phyloP scores from a whole-genome alignment of 371 early-diverging fungal species.

The Basidiobolus meristosporus region DNA sequence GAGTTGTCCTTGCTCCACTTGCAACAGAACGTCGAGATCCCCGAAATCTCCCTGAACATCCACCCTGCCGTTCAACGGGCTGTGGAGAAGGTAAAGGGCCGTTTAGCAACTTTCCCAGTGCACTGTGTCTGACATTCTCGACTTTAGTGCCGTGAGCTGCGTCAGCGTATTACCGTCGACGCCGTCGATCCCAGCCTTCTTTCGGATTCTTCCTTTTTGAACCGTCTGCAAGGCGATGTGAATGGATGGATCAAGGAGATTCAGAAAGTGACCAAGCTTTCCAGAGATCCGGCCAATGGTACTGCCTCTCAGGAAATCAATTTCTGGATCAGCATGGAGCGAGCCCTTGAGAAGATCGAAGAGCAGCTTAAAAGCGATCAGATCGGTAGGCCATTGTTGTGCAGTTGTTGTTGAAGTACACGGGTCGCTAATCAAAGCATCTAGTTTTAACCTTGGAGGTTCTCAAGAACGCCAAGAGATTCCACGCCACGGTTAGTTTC shows the following conservation, averaged over 20 bases:
- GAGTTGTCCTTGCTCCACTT: conserved; percentile 85
- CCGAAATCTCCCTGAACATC: conserved; percentile 71
- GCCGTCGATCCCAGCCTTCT: conserved; percentile 41
- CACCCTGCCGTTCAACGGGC: conserved; percentile 69
- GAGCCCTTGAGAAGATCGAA: conserved; percentile 80
- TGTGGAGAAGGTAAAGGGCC: conserved; percentile 35
- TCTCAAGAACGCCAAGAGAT: conserved; percentile 91
- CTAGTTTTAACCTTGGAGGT: conserved; percentile 78
- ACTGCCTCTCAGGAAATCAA: conserved; percentile 94
- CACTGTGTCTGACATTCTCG: too few relatives aligned
- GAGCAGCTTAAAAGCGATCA: conserved; percentile 85
- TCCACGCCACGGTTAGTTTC: conserved; percentile 94
- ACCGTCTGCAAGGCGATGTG: conserved; percentile 85
- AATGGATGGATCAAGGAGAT: conserved; percentile 98
- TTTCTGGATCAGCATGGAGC: conserved; percentile 96
- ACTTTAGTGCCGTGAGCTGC: conserved; percentile 32
- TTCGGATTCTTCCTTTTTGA: conserved; percentile 71
- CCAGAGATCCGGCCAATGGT: conserved; percentile 81
- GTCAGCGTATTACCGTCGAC: conserved; percentile 46
- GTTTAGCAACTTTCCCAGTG: too few relatives aligned
- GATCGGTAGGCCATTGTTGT: conserved; percentile 26
- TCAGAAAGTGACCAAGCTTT: conserved; percentile 90
- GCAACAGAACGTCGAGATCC: conserved; percentile 96
- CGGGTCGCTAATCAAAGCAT: neutral
- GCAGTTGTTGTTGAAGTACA: neutral